These are phyloP conservation scores for Suillus paluster DNA, from an alignment of 768 basidiomycete species.

Conservation along the genomic window DNA sequence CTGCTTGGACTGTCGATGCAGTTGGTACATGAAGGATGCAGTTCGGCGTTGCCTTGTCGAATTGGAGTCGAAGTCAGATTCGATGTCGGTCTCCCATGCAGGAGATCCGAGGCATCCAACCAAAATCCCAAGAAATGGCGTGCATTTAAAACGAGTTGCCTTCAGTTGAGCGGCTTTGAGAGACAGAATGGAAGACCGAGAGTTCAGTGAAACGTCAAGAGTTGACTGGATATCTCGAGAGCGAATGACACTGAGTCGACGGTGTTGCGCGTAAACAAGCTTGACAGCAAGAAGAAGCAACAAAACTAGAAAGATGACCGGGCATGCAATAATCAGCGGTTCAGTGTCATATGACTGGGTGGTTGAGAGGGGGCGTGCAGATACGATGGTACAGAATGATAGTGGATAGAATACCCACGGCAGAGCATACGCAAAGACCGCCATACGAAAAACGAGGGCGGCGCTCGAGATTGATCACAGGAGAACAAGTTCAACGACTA, in stretches of 20 bases:
- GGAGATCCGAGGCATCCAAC: slow-evolving; percentile 38
- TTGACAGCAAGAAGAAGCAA: slow-evolving; percentile 25
- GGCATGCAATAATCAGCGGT: slow-evolving; percentile 18
- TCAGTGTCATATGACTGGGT: not conserved
- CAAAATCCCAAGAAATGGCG: slow-evolving; percentile 19
- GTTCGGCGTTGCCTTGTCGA: slow-evolving; percentile 11
- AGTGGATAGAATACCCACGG: not conserved
- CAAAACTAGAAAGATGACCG: slow-evolving; percentile 22
- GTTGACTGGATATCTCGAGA: slow-evolving; percentile 8
- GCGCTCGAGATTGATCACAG: no score
- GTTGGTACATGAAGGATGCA: slow-evolving; percentile 14
- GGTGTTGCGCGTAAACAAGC: slow-evolving; percentile 31
- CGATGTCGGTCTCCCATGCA: slow-evolving; percentile 31
- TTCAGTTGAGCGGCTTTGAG: slow-evolving; percentile 6
- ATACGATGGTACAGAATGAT: not conserved
- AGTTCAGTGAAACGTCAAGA: slow-evolving; percentile 7
- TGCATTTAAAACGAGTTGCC: slow-evolving; percentile 2
- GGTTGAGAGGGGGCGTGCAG: not conserved
- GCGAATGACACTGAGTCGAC: slow-evolving; percentile 33
- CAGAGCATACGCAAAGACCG: not conserved
- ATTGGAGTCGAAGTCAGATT: slow-evolving; percentile 17
- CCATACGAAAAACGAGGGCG: not conserved
- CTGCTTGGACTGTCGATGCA: slow-evolving; percentile 12
- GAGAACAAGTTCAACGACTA: no score
- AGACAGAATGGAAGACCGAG: slow-evolving; percentile 4